Conservation (phyloP, 768 basidiomycete species). For the Hericium rajendrae region DNA sequence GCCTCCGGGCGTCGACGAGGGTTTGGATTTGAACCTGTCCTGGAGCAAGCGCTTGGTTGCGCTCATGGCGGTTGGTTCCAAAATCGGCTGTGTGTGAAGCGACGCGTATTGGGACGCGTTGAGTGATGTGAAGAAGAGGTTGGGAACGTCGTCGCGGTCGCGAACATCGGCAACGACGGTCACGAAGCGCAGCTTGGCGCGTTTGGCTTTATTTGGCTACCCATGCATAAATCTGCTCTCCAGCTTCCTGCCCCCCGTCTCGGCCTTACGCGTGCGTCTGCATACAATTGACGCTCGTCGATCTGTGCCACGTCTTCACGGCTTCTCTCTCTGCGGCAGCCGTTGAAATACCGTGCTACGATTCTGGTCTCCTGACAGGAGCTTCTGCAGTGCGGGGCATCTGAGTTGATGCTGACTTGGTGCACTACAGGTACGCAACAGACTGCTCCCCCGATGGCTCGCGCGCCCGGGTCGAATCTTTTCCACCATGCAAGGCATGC, state of each 20-base stretch:
- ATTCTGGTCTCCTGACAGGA: no score
- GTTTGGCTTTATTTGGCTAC: not conserved
- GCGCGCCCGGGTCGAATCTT: slow-evolving; percentile 10
- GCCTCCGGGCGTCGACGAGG: not conserved
- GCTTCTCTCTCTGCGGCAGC: no score
- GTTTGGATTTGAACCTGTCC: not conserved
- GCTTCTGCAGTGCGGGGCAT: not conserved
- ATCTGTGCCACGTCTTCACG: no score
- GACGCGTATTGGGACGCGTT: not conserved
- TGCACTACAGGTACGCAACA: slow-evolving; percentile 9
- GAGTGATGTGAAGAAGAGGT: not conserved
- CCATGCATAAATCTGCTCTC: no score
- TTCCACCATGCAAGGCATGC: slow-evolving; percentile 13
- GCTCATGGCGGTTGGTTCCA: not conserved
- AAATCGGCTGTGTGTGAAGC: not conserved
- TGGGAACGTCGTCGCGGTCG: not conserved
- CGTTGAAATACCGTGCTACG: no score
- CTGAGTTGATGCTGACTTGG: not conserved
- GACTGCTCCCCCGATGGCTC: slow-evolving; percentile 15
- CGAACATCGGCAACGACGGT: not conserved
- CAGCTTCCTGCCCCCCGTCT: no score
- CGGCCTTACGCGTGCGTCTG: no score
- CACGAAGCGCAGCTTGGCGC: not conserved
- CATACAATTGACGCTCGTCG: no score
- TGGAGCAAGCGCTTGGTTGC: not conserved